Evolutionary conservation across 768 basidiomycete species (phyloP), one percentile per base, ranked within the genome.

Genomic region (Lactifluus pinguis): DNA sequence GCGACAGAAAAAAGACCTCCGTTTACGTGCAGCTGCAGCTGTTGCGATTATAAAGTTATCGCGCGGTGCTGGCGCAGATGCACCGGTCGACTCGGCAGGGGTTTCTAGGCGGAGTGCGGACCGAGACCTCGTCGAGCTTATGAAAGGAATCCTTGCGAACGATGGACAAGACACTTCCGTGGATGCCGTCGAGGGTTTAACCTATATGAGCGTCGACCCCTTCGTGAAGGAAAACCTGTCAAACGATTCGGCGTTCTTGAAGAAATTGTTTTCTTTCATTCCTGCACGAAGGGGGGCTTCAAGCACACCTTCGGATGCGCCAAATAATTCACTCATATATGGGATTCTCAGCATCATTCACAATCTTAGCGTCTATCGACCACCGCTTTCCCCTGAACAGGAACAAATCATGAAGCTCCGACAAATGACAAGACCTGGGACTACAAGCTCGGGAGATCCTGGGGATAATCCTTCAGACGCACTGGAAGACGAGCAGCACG

Each of bases 41-140:
- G 83, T 89, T 36, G 87, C 90, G 7, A 77, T 94, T 7, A 80
- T 89, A 67, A 98, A 97, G 72, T 72, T 92, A 41, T 82, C 82
- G 14, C 80, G 82, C 61, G 87, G 84, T 15, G 74, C 75, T 1
- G 84, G 86, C 71, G 69, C 74, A 17, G 69, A 76, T 34, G 75
- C 77, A 36, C 42, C 59, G 14, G 66, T 61, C 2, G 68, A 62
- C 1, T 59, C 63, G 6, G 65, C 13, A 9, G 48, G 49, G 19
- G 21, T 13, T 13, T 63, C 34, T 53, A 67, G 51, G 25, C 55
- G 15, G 7, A 44, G 52, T 53, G 49, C 48, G 21, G 57, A 48
- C 42, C 49, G 39, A 9, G 45, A 57, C 21, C 55, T 54, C 49
- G 66, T 39, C 29, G 25, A 30, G 49, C 49, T 53, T 51, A 53